phyloP scores from a whole-genome alignment of 441 rosid genomes.

The Eutrema salsugineum region DNA sequence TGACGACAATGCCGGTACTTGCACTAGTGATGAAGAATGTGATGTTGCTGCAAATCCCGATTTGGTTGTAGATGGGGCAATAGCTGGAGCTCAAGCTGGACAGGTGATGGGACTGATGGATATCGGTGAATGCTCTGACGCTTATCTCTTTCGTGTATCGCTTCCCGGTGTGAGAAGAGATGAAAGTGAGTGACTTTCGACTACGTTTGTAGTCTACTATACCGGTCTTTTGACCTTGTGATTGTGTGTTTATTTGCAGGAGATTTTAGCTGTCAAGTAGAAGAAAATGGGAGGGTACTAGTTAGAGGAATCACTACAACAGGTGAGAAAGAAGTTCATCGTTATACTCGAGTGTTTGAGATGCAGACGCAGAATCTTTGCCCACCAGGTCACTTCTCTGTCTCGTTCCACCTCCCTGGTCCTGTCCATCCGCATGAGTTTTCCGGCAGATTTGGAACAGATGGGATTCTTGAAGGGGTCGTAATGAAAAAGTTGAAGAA shows the following conservation, averaged over 20 bases:
- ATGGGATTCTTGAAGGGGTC: constrained; percentile 67
- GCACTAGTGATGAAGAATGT: constrained; percentile 36
- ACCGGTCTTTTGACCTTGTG: neutral
- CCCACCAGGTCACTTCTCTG: constrained; percentile 60
- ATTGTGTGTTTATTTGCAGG: constrained; percentile 36
- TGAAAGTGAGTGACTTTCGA: constrained; percentile 41
- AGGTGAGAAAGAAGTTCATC: constrained; percentile 48
- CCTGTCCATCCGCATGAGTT: constrained; percentile 54
- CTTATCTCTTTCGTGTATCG: constrained; percentile 51
- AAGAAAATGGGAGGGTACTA: constrained; percentile 50
- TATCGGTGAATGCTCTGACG: constrained; percentile 47
- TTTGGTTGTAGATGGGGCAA: constrained; percentile 30
- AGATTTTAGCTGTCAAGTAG: constrained; percentile 57
- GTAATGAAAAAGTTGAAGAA: constrained; percentile 44
- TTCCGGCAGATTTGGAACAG: constrained; percentile 46
- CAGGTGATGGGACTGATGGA: constrained; percentile 44
- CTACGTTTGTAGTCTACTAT: neutral
- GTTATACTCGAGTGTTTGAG: constrained; percentile 45
- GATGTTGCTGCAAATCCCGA: constrained; percentile 30
- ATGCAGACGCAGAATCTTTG: constrained; percentile 59
- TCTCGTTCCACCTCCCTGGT: constrained; percentile 68
- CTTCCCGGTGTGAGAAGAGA: constrained; percentile 68
- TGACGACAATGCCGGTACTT: neutral
- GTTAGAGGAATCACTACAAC: constrained; percentile 64
- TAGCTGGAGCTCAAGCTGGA: constrained; percentile 37